These are phyloP conservation scores for Podaxis sp. DNA, from an alignment of 768 basidiomycete species.

Conservation along the genomic window DNA sequence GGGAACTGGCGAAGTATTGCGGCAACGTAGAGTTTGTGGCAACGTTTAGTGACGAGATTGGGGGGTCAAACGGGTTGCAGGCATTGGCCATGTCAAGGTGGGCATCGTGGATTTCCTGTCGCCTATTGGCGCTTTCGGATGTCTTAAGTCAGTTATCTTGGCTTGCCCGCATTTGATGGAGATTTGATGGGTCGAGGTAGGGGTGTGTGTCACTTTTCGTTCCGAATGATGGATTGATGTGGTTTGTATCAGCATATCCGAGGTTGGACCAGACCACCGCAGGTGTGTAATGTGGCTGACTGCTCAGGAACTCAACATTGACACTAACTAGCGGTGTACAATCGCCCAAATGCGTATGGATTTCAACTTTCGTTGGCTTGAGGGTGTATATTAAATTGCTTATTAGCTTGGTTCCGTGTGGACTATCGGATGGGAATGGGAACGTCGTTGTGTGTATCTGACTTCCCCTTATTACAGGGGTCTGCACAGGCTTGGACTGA, in stretches of 20 bases:
- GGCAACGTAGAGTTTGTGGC: constrained; percentile 30
- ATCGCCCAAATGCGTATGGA: constrained; percentile 31
- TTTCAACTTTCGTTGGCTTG: neutral
- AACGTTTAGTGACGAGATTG: constrained; percentile 39
- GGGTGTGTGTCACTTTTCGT: constrained; percentile 14
- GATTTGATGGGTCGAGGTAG: constrained; percentile 47
- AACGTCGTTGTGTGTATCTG: constrained; percentile 26
- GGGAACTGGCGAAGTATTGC: constrained; percentile 30
- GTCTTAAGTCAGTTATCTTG: constrained; percentile 29
- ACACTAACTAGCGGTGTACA: constrained; percentile 28
- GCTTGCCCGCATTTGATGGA: constrained; percentile 41
- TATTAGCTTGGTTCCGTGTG: constrained; percentile 28
- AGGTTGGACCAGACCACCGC: constrained; percentile 32
- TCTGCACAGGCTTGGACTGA: too few species aligned
- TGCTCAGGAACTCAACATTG: neutral
- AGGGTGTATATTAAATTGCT: neutral
- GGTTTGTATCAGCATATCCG: constrained; percentile 27
- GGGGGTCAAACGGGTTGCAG: constrained; percentile 45
- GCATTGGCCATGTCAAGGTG: constrained; percentile 34
- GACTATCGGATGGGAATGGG: constrained; percentile 30
- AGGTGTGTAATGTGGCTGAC: constrained; percentile 19
- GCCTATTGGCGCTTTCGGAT: neutral
- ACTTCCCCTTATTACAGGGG: neutral
- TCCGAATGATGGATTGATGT: constrained; percentile 19
- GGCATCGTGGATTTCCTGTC: constrained; percentile 10